phyloP scores from a whole-genome alignment of 306 rosid genomes.

The Gastrolobium villosum region DNA sequence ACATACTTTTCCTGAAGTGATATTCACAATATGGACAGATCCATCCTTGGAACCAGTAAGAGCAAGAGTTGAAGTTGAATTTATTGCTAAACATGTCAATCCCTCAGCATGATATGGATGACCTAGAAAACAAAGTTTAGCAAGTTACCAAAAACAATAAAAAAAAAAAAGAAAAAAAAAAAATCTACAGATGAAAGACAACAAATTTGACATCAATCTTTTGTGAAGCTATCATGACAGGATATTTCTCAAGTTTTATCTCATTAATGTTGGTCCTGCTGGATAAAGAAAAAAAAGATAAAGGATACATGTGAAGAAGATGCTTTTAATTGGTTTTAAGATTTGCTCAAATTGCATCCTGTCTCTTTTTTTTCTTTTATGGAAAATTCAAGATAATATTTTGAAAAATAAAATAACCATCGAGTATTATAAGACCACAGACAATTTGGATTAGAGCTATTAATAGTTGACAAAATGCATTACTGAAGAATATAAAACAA shows the following conservation, averaged over 20 bases:
- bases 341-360: conserved; percentile 7
- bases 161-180: background rate
- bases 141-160: conserved; percentile 16
- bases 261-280: conserved; percentile 26
- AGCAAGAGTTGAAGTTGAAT: conserved; percentile 76
- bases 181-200: background rate
- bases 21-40: conserved; percentile 79
- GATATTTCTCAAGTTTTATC: conserved; percentile 14
- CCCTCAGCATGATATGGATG: conserved; percentile 85
- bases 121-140: conserved; percentile 61
- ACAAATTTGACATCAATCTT: conserved; percentile 10
- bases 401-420: background rate
- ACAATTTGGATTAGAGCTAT: conserved; percentile 11
- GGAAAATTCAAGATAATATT: background rate
- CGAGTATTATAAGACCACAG: background rate
- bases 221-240: conserved; percentile 31
- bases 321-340: conserved; percentile 31
- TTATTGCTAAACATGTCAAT: conserved; percentile 84
- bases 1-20: conserved; percentile 82
- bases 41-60: conserved; percentile 90
- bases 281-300: conserved; percentile 4
- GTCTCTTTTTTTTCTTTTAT: background rate
- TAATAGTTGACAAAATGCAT: background rate
- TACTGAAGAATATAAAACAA: conserved; percentile 30
- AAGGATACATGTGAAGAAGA: background rate